A percentile compares a stretch with the other conserved stretches of the same genome.
Evolutionary conservation across 2,329 filamentous ascomycete genomes (phyloP).

Genomic region (Arthrobotrys entomopaga): DNA sequence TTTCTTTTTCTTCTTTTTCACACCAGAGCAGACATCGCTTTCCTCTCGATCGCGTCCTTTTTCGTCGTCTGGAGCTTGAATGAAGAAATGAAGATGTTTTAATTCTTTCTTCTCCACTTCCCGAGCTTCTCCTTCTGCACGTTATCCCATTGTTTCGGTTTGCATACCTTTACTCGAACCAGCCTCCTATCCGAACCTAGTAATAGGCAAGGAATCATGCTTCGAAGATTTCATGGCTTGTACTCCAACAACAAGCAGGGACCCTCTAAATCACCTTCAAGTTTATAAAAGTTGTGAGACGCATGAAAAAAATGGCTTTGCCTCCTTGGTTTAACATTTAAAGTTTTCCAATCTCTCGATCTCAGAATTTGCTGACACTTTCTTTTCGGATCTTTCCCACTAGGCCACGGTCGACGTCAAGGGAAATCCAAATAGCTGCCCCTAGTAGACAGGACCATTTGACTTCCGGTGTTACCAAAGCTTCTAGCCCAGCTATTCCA

Average conservation of each 20-base stretch:
- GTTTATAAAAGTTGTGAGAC: constrained; percentile 51
- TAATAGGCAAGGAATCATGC: constrained; percentile 41
- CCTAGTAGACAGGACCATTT: constrained; percentile 46
- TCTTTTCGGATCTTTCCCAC: constrained; percentile 20
- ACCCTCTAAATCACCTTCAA: constrained; percentile 21
- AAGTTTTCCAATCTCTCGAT: constrained; percentile 40
- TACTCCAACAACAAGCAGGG: constrained; percentile 50
- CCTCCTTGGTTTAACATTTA: constrained; percentile 47
- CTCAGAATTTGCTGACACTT: constrained; percentile 29
- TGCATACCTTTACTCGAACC: constrained; percentile 40
- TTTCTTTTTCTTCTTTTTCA: not conserved
- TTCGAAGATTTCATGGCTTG: constrained; percentile 43
- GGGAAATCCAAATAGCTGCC: constrained; percentile 26
- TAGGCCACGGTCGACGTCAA: constrained; percentile 32
- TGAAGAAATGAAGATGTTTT: not conserved
- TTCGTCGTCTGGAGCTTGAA: constrained; percentile 11
- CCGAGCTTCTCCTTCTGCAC: constrained; percentile 26
- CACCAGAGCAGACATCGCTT: constrained; percentile 1
- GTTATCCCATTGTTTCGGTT: constrained; percentile 38
- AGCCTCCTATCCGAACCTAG: constrained; percentile 34
- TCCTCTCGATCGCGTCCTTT: constrained; percentile 29
- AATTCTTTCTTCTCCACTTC: constrained; percentile 6
- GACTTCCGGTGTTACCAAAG: constrained; percentile 51
- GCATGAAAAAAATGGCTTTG: constrained; percentile 24
- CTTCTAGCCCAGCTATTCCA: constrained; percentile 32